Evolutionary conservation across 225 moss, liverwort and hornwort genomes (phyloP).

Genomic region (Neckera pumila): DNA sequence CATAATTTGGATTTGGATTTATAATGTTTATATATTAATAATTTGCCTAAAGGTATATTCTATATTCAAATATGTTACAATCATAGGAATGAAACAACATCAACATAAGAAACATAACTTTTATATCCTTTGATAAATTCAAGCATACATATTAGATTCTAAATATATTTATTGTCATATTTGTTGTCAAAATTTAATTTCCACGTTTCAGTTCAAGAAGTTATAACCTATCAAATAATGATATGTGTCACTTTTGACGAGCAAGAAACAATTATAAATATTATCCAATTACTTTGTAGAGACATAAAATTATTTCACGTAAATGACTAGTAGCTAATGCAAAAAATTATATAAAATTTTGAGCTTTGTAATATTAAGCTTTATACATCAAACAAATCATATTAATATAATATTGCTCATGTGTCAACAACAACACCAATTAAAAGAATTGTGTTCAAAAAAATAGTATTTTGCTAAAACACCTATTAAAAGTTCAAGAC

Average conservation of each 20-base stretch:
- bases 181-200: neutral
- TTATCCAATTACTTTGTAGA: no score
- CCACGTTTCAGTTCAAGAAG: neutral
- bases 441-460: neutral
- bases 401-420: neutral
- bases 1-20: neutral
- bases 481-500: neutral
- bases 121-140: neutral
- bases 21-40: neutral
- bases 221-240: neutral
- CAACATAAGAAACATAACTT: neutral
- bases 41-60: neutral
- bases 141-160: neutral
- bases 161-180: no score
- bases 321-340: neutral
- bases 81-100: neutral
- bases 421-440: neutral
- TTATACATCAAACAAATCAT: neutral
- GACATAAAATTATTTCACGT: fast-evolving
- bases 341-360: no score
- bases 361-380: neutral
- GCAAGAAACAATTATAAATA: neutral
- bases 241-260: neutral
- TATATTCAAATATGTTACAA: neutral
- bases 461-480: neutral